phyloP scores from a whole-genome alignment of 1,284 basidiomycete genomes.

The Puccinia polysora region DNA sequence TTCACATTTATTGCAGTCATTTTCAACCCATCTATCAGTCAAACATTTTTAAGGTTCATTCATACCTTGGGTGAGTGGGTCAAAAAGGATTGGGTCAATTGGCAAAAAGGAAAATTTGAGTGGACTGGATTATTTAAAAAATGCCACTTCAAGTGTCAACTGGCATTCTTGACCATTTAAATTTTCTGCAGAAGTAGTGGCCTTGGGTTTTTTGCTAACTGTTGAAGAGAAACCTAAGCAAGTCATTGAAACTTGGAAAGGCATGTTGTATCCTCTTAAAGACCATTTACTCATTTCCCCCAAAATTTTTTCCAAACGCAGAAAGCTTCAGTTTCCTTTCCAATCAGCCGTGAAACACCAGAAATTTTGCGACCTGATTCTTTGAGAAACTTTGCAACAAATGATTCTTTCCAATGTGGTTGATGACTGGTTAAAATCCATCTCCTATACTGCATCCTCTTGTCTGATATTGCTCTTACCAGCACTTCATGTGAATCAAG shows the following conservation, averaged over 20 bases:
- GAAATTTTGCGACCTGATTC: constrained; percentile 91
- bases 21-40: constrained; percentile 97
- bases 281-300: constrained; percentile 94
- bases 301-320: too few species aligned
- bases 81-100: too few species aligned
- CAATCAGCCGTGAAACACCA: constrained; percentile 99
- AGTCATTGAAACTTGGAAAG: constrained; percentile 98
- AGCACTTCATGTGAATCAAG: too few species aligned
- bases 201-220: constrained; percentile 88
- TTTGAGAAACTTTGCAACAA: constrained; percentile 89
- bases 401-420: constrained; percentile 98
- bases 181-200: constrained; percentile 92
- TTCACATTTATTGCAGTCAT: constrained; percentile 64
- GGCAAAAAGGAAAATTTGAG: constrained; percentile 90
- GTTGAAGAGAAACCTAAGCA: constrained; percentile 99
- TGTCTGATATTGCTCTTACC: constrained; percentile 90
- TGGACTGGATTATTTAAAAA: neutral
- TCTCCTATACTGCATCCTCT: constrained; percentile 98
- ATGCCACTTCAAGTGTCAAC: neutral
- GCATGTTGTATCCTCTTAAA: constrained; percentile 86
- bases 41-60: constrained; percentile 97
- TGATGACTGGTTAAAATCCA: constrained; percentile 98
- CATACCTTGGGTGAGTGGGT: constrained; percentile 98
- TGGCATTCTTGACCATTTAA: neutral
- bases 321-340: constrained; percentile 95